Conservation (phyloP, 148 eudicot species). For the Euryodendron excelsum region DNA sequence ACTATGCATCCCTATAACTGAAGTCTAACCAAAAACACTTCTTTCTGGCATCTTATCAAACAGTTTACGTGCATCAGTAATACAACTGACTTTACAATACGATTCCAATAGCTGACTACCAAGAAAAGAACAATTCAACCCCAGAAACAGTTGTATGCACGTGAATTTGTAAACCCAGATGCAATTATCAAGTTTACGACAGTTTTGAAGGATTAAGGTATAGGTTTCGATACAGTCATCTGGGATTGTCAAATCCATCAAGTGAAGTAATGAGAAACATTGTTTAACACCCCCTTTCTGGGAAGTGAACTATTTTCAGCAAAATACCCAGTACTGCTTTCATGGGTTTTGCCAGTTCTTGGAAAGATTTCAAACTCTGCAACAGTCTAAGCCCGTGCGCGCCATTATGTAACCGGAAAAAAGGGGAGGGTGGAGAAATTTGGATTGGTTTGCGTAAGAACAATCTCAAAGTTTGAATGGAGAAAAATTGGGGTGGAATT, state of each 20-base stretch:
- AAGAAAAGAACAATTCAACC: conserved; percentile 12
- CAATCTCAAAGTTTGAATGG: not conserved
- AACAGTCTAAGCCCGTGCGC: not conserved
- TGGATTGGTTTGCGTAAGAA: not conserved
- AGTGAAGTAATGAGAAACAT: conserved; percentile 12
- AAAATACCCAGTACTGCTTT: not conserved
- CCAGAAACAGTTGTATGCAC: conserved; percentile 15
- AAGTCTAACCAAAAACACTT: conserved; percentile 24
- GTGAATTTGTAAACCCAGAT: conserved; percentile 25
- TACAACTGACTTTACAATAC: conserved; percentile 6
- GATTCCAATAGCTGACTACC: conserved; percentile 14
- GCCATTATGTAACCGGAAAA: not conserved
- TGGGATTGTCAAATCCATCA: conserved; percentile 21
- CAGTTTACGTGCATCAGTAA: conserved; percentile 3
- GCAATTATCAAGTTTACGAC: conserved; percentile 4
- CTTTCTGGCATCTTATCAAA: conserved; percentile 19
- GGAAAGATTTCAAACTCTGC: not conserved
- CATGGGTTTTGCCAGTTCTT: not conserved
- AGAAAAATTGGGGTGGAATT: not conserved
- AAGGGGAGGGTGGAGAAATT: not conserved
- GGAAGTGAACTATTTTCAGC: not conserved
- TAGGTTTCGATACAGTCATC: conserved; percentile 13
- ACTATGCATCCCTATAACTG: conserved; percentile 16
- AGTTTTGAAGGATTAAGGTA: conserved; percentile 15
- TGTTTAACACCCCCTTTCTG: not conserved